Evolutionary conservation across 148 eudicot genomes (phyloP).

Genomic region (Rhododendron mucronatum): DNA sequence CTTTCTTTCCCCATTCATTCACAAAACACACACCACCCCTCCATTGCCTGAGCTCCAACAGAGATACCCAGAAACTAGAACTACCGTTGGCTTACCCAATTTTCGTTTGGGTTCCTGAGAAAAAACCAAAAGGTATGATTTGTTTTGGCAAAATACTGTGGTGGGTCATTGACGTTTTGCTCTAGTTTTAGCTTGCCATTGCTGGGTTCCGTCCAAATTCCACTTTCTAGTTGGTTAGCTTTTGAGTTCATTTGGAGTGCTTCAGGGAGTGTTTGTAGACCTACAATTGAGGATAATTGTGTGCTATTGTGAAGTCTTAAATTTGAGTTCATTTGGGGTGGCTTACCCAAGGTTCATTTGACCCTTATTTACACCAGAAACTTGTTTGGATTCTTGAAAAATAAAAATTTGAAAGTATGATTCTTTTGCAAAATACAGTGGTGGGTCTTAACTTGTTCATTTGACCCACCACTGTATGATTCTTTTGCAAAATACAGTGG

Average conservation of each 20-base stretch:
- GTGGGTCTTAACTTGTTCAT: neutral
- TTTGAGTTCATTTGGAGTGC: neutral
- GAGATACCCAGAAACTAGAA: neutral
- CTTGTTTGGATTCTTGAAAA: neutral
- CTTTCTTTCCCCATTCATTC: conserved; percentile 10
- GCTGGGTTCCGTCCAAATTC: neutral
- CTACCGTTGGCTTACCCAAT: neutral
- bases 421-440: neutral
- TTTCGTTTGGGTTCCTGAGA: neutral
- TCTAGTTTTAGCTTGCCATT: conserved; percentile 5
- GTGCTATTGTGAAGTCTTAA: neutral
- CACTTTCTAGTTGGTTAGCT: neutral
- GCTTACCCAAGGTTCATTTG: neutral
- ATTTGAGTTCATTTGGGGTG: neutral
- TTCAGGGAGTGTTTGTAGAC: neutral
- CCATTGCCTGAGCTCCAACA: neutral
- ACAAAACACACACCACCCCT: neutral
- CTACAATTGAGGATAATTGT: conserved; percentile 2
- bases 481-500: neutral
- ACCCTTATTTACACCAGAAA: neutral
- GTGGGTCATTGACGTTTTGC: conserved; percentile 1
- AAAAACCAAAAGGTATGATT: conserved; percentile 2
- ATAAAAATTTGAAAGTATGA: neutral
- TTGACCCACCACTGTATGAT: neutral
- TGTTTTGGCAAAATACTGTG: neutral